Evolutionary conservation across 495 filamentous ascomycete species (phyloP).

Genomic region (Terfezia boudieri): DNA sequence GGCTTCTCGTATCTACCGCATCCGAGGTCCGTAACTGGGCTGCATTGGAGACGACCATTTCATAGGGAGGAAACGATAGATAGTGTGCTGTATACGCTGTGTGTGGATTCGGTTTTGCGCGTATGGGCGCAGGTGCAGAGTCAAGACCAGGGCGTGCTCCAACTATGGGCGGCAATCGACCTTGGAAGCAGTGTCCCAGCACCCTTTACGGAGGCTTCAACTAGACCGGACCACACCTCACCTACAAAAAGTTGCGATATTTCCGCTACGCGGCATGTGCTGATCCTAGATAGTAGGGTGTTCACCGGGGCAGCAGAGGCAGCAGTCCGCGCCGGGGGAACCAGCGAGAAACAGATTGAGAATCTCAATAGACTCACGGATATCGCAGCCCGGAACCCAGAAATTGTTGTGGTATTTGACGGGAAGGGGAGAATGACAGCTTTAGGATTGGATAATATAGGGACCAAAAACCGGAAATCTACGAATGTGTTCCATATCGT

Average conservation of each 20-base stretch:
- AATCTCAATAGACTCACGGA: slow-evolving; percentile 68
- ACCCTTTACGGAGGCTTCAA: background rate
- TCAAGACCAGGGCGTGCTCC: slow-evolving; percentile 45
- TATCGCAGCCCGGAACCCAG: slow-evolving; percentile 63
- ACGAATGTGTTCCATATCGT: slow-evolving; percentile 71
- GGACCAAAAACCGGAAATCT: slow-evolving; percentile 43
- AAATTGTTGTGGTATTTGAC: slow-evolving; percentile 73
- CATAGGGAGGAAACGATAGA: slow-evolving; percentile 59
- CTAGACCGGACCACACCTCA: background rate
- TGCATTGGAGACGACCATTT: slow-evolving; percentile 65
- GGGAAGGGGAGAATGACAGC: slow-evolving; percentile 72
- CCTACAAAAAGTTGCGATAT: background rate
- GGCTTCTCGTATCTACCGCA: slow-evolving; percentile 81
- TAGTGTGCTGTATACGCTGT: slow-evolving; percentile 83
- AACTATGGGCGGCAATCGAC: slow-evolving; percentile 67
- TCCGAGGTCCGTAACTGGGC: slow-evolving; percentile 49
- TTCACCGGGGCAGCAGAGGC: slow-evolving; percentile 54
- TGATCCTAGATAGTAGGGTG: slow-evolving; percentile 66
- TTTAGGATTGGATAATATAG: slow-evolving; percentile 82
- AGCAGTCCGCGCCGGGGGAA: slow-evolving; percentile 37
- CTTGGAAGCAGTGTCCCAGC: slow-evolving; percentile 43
- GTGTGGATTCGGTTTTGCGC: slow-evolving; percentile 59
- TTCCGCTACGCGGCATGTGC: slow-evolving; percentile 35
- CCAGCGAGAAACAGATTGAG: slow-evolving; percentile 38
- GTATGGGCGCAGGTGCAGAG: slow-evolving; percentile 64